These are phyloP conservation scores for Hibiscus tridactylites DNA, from an alignment of 345 rosid species.

Conservation along the genomic window DNA sequence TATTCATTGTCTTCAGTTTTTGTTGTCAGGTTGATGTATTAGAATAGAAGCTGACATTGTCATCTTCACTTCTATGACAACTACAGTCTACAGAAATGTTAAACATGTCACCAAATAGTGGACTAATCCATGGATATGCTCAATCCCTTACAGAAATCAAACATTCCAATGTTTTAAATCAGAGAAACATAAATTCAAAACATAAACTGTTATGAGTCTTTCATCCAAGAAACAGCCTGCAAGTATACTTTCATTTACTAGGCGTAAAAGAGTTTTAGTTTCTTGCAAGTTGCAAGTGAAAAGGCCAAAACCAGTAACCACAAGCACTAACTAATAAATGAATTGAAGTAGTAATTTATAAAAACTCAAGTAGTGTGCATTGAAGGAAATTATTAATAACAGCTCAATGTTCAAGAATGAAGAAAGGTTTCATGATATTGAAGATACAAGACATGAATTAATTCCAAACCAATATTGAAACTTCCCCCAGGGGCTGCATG, in stretches of 20 bases:
- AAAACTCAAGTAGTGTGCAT: neutral
- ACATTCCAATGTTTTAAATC: neutral
- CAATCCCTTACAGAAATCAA: neutral
- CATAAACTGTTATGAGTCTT: too few relatives aligned
- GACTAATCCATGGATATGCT: neutral
- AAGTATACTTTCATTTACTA: too few relatives aligned
- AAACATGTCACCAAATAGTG: neutral
- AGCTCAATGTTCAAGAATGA: constrained; percentile 18
- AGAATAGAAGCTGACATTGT: neutral
- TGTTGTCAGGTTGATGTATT: neutral
- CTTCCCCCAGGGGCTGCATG: neutral
- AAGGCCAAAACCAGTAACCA: neutral
- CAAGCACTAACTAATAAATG: neutral
- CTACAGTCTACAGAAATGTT: neutral
- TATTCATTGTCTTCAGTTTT: neutral
- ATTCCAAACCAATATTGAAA: neutral
- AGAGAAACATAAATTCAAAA: too few relatives aligned
- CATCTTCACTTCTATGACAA: neutral
- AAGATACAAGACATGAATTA: neutral
- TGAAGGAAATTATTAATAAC: constrained; percentile 1
- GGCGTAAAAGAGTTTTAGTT: too few relatives aligned
- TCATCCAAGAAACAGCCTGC: too few relatives aligned
- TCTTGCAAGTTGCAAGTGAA: neutral
- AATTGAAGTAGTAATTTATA: neutral
- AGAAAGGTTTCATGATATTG: neutral